These are phyloP conservation scores for Candida mattraensis DNA, from an alignment of 805 yeast genomes.

Conservation along the genomic window DNA sequence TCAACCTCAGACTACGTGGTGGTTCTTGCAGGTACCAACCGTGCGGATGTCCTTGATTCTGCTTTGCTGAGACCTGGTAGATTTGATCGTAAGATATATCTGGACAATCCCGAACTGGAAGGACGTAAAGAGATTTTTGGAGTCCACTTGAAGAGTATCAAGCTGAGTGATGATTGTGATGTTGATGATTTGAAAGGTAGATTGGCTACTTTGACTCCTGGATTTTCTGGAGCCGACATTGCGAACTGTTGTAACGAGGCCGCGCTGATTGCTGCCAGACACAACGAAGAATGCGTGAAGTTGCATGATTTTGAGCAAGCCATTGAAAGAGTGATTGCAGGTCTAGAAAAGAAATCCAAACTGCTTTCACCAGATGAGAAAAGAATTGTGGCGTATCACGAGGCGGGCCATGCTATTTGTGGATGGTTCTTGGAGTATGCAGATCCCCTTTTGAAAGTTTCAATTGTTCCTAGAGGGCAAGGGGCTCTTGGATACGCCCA, in stretches of 20 bases:
- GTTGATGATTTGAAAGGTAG: conserved; percentile 72
- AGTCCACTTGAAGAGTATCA: conserved; percentile 71
- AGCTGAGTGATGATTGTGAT: conserved; percentile 44
- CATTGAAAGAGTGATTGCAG: conserved; percentile 91
- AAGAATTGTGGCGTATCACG: conserved; percentile 87
- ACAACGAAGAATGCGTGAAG: conserved; percentile 58
- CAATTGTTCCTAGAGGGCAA: conserved; percentile 91
- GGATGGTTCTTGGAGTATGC: conserved; percentile 91
- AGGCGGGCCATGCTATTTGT: conserved; percentile 95
- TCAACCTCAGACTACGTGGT: conserved; percentile 86
- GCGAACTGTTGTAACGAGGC: conserved; percentile 95
- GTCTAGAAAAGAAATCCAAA: conserved; percentile 83
- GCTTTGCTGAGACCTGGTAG: conserved; percentile 94
- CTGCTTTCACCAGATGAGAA: conserved; percentile 80
- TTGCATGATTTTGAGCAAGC: conserved; percentile 85
- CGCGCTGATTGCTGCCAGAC: conserved; percentile 88
- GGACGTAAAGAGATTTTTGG: conserved; percentile 85
- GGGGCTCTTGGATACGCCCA: conserved; percentile 97
- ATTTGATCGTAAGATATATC: conserved; percentile 84
- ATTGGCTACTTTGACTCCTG: conserved; percentile 90
- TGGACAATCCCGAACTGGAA: conserved; percentile 84
- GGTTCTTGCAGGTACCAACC: conserved; percentile 91
- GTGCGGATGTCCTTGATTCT: conserved; percentile 87
- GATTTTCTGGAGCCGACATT: conserved; percentile 94
- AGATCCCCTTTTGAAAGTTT: conserved; percentile 89